Evolutionary conservation across 1,284 basidiomycete species (phyloP).

Genomic region (Phaffia rhodozyma): DNA sequence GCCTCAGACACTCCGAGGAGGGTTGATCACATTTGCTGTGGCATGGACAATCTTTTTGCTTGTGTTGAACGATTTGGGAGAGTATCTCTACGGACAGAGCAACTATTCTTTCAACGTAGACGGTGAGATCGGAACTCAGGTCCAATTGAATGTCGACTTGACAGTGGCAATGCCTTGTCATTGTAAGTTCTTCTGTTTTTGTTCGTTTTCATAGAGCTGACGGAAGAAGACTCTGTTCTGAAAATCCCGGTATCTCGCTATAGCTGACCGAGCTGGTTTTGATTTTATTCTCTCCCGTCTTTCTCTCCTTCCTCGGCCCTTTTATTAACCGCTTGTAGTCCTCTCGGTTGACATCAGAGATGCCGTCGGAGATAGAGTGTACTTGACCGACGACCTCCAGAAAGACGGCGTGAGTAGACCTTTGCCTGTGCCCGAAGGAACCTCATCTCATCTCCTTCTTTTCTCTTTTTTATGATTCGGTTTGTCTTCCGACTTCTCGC

Average conservation of each 20-base stretch:
- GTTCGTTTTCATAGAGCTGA: background rate
- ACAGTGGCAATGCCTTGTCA: conserved; percentile 83
- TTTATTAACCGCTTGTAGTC: conserved; percentile 39
- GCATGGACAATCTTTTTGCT: conserved; percentile 41
- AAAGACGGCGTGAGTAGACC: conserved; percentile 61
- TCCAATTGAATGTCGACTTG: conserved; percentile 80
- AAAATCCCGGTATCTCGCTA: background rate
- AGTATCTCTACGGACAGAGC: conserved; percentile 85
- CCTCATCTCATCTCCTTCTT: conserved; percentile 9
- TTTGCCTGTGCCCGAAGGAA: background rate
- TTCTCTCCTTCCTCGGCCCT: background rate
- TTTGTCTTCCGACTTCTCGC: background rate
- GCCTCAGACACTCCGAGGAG: conserved; percentile 68
- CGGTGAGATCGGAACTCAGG: conserved; percentile 41
- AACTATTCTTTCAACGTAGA: conserved; percentile 78
- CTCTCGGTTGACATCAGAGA: conserved; percentile 83
- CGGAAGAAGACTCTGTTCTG: background rate
- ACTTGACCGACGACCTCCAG: conserved; percentile 67
- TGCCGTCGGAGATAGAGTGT: conserved; percentile 79
- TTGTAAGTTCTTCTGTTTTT: conserved; percentile 45
- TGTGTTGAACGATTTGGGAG: conserved; percentile 72
- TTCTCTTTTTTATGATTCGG: background rate
- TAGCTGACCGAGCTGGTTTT: background rate
- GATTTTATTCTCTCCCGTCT: background rate
- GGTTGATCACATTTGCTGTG: conserved; percentile 53